phyloP scores from a whole-genome alignment of 176 grass and related monocot genomes.

The Aegilops longissima region DNA sequence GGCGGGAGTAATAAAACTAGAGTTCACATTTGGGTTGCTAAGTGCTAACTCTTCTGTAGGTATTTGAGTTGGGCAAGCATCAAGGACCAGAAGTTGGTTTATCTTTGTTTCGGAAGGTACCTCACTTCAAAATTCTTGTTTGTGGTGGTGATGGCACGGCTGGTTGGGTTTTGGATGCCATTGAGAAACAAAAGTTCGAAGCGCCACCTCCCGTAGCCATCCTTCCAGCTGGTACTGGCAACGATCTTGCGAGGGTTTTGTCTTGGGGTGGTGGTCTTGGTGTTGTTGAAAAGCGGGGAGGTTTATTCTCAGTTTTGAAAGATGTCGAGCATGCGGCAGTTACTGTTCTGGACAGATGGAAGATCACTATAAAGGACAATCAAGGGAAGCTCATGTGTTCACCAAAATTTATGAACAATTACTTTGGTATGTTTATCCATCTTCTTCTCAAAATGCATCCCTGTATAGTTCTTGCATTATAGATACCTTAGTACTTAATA shows the following conservation, averaged over 20 bases:
- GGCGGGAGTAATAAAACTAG: not conserved
- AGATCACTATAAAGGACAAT: slow-evolving; percentile 50
- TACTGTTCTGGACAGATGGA: slow-evolving; percentile 82
- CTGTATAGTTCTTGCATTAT: slow-evolving; percentile 8
- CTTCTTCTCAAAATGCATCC: slow-evolving; percentile 12
- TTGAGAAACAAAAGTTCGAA: slow-evolving; percentile 86
- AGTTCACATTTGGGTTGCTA: not conserved
- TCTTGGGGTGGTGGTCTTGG: slow-evolving; percentile 81
- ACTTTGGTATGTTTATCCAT: slow-evolving; percentile 59
- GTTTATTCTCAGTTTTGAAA: slow-evolving; percentile 59
- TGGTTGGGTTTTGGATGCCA: slow-evolving; percentile 79
- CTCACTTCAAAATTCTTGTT: slow-evolving; percentile 84
- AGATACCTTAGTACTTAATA: slow-evolving; percentile 9
- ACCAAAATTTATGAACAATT: slow-evolving; percentile 81
- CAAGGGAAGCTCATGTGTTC: slow-evolving; percentile 47
- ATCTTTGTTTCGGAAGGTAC: slow-evolving; percentile 63
- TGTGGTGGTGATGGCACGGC: slow-evolving; percentile 91
- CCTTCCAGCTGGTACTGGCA: slow-evolving; percentile 85
- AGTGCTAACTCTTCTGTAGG: slow-evolving; percentile 37
- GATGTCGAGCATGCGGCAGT: slow-evolving; percentile 73
- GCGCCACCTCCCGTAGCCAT: slow-evolving; percentile 76
- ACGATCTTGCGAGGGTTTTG: slow-evolving; percentile 80
- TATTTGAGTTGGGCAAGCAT: slow-evolving; percentile 78
- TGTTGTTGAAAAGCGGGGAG: slow-evolving; percentile 60
- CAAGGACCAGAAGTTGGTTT: slow-evolving; percentile 81